A percentile compares a stretch with the other conserved stretches of the same genome.
phyloP scores from a whole-genome alignment of 1,284 basidiomycete genomes.

The Heliocybe sulcata region DNA sequence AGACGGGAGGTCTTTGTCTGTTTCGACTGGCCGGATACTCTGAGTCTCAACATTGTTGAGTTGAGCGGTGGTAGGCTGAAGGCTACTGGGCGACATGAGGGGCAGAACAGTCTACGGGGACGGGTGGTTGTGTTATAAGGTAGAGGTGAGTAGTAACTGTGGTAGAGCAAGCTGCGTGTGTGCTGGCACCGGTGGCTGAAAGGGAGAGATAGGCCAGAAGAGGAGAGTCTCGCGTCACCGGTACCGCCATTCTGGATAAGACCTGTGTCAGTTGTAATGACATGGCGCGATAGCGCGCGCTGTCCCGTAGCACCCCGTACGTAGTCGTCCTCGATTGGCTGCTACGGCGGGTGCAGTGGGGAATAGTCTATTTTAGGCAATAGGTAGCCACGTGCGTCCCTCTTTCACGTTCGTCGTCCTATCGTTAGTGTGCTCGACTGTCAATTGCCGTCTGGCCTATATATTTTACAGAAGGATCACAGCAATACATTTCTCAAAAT shows the following conservation, averaged over 20 bases:
- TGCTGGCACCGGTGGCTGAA: background rate
- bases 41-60: background rate
- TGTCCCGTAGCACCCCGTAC: too few relatives aligned
- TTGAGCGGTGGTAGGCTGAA: background rate
- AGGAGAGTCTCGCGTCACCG: background rate
- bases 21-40: background rate
- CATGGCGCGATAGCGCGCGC: background rate
- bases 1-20: background rate
- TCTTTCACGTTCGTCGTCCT: background rate
- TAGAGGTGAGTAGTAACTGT: background rate
- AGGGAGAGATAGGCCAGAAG: background rate
- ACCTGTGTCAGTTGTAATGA: background rate
- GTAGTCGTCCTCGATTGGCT: too few relatives aligned
- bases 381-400: background rate
- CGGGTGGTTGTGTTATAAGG: background rate
- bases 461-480: background rate
- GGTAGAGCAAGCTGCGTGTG: background rate
- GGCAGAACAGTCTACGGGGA: background rate
- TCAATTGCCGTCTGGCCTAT: background rate
- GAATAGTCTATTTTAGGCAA: background rate
- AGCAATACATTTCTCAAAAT: background rate
- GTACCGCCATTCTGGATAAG: background rate
- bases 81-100: background rate
- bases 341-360: too few relatives aligned
- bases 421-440: background rate